Base-by-base conservation (phyloP, 2,329 filamentous ascomycete species). In the Cercospora sojina region DNA sequence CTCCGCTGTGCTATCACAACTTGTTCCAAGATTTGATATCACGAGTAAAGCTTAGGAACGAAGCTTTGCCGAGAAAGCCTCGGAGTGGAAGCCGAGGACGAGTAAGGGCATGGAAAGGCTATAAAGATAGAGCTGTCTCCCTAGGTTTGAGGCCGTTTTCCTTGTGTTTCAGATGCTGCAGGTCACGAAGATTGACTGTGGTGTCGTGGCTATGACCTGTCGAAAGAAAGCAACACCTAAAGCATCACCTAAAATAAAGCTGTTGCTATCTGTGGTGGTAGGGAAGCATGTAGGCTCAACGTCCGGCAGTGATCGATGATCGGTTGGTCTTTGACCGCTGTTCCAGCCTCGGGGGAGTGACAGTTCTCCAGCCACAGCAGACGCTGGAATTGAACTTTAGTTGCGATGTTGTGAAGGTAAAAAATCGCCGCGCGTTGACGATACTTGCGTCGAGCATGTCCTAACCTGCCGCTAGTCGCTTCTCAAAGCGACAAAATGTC, bases 281-380 rank as follows among this genome's bases (percentile, higher is more conserved):
- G 18, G 43, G 12, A 47, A 20, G 43, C 12, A 12, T 47, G 43
- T 16, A 55, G 51, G 51, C 23, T 29, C 23, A 55, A 27, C 23
- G 51, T 13, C n/a, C 51, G 51, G 51, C 23, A 55, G 13, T 55
- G 51, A 55, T 55, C 51, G 51, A 29, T 55, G 51, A 55, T 55
- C 51, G 27, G 49, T 25, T 51, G 18, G 3, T 4, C 7, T 25
- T 10, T 51, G 18, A 51, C 47, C 47, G 18, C 47, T 25, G n/a
- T 18, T 23, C 5, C 5, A 25, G 47, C 18, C 18, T 20, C 47
- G 47, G 1, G 1, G 5, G 20, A 3, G 9, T 25, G 18, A 5
- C 18, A 25, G 18, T 5, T 51, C 47, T 20, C 18, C 47, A 51
- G 35, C 35, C 35, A 38, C 35, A 38, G 18, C 43, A 20, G 10